Evolutionary conservation across 2,329 filamentous ascomycete species (phyloP).

Genomic region (Lasiodiplodia citricola): DNA sequence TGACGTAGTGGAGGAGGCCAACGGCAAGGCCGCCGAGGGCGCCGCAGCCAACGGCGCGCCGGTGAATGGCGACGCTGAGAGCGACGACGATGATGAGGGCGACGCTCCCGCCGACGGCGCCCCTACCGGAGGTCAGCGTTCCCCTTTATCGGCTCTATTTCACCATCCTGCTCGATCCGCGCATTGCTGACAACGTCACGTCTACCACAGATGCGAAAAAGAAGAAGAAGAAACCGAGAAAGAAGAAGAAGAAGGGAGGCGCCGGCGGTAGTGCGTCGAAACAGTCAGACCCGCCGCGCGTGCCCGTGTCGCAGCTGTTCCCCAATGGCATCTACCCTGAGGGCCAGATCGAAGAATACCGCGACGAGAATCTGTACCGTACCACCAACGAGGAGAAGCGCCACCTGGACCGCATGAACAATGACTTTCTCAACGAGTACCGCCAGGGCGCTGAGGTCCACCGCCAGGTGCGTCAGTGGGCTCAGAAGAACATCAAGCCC

Average conservation of each 20-base stretch:
- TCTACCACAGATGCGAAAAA: constrained; percentile 67
- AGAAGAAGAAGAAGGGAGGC: constrained; percentile 67
- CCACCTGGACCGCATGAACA: constrained; percentile 79
- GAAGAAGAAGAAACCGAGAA: constrained; percentile 81
- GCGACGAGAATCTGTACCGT: constrained; percentile 76
- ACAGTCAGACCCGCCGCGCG: constrained; percentile 78
- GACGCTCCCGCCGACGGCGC: constrained; percentile 47
- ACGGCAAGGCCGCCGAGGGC: constrained; percentile 39
- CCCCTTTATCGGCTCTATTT: constrained; percentile 7
- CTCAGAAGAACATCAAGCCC: constrained; percentile 79
- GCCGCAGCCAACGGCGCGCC: constrained; percentile 27
- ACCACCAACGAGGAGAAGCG: constrained; percentile 86
- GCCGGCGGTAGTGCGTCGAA: constrained; percentile 57
- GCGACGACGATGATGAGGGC: constrained; percentile 59
- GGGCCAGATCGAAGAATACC: constrained; percentile 80
- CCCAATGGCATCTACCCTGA: constrained; percentile 73
- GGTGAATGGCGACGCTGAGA: constrained; percentile 45
- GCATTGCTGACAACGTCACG: constrained; percentile 25
- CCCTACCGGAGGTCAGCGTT: constrained; percentile 32
- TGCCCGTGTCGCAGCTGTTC: constrained; percentile 76
- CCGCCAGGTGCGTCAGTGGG: constrained; percentile 83
- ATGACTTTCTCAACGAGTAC: constrained; percentile 80
- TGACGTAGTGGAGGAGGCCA: constrained; percentile 43
- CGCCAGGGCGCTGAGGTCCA: constrained; percentile 88
- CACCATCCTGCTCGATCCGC: background rate